Percentiles rank a stretch among this genome's conserved stretches.
These are phyloP conservation scores for Trapa bicornis DNA, from an alignment of 345 rosid genomes.

Conservation along the genomic window DNA sequence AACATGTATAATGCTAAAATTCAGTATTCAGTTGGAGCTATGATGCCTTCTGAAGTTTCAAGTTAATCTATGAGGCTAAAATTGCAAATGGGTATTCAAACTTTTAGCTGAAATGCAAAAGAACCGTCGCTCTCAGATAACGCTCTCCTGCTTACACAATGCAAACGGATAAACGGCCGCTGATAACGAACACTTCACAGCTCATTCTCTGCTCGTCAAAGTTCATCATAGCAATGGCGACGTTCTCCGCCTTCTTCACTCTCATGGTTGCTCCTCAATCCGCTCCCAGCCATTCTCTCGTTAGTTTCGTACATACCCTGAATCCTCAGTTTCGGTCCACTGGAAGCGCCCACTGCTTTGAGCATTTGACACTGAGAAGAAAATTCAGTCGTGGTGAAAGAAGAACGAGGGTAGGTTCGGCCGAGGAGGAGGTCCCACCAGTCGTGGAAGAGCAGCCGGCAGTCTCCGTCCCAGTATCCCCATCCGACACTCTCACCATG, in stretches of 20 bases:
- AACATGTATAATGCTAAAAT: too few relatives aligned
- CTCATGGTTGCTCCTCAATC: neutral
- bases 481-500: conserved; percentile 87
- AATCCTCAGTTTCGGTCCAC: conserved; percentile 23
- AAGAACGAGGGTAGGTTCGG: conserved; percentile 22
- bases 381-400: neutral
- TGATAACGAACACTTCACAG: neutral
- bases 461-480: conserved; percentile 73
- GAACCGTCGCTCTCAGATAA: neutral
- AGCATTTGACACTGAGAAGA: conserved; percentile 4
- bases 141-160: neutral
- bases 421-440: conserved; percentile 39
- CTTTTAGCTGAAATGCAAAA: neutral
- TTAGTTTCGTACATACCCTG: conserved; percentile 13
- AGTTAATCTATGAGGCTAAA: too few relatives aligned
- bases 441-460: conserved; percentile 37
- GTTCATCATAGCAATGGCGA: conserved; percentile 24
- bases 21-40: too few relatives aligned
- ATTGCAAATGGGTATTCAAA: neutral
- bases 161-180: neutral
- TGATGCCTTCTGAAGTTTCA: too few relatives aligned
- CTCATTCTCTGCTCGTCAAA: neutral
- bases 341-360: neutral
- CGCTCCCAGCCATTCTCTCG: conserved; percentile 10
- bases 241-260: conserved; percentile 23